Base-by-base conservation (phyloP, 768 basidiomycete species). In the Leccinellum rugosiceps region DNA sequence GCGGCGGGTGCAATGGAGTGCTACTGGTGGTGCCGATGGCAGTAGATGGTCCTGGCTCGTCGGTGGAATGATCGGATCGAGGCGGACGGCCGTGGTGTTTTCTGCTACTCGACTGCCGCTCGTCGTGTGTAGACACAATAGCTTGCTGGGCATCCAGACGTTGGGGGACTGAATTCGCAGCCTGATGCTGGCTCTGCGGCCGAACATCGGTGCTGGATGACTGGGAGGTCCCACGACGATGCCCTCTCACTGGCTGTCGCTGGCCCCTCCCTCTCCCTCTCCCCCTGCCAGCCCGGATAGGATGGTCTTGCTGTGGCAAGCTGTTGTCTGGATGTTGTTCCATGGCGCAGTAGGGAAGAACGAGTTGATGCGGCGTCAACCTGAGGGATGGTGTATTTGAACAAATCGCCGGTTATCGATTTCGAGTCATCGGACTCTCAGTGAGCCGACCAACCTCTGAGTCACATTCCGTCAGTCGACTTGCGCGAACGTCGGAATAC, bases 241-340 rank as follows among this genome's bases (percentile, higher is more conserved):
- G 43, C 3, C n/a, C n/a, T n/a, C n/a, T n/a, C n/a, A n/a, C n/a
- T n/a, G n/a, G n/a, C n/a, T n/a, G n/a, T n/a, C n/a, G n/a, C n/a
- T n/a, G n/a, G n/a, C 35, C 35, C 11, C 35, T 38, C 8, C 35
- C 35, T n/a, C 30, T 31, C 9, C 30, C 30, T 10, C 30, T 31
- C 30, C 30, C 57, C 34, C 60, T 34, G 21, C 52, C 31, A 10
- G 48, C n/a, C 3, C 14, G 65, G 3, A 31, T 55, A 25, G n/a
- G 51, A 53, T 8, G 47, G 17, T 25, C 47, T 48, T 56, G 61
- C 28, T 38, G 54, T 44, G 32, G 28, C 4, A 25, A 32, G 30
- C 19, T 23, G 23, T 17, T n/a, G 21, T 45, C 48, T 1, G 49
- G 44, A 43, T n/a, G n/a, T n/a, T 49, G 55, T 31, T 66, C 64